Evolutionary conservation across 257 asterid species (phyloP).

Genomic region (Solanum piurae): DNA sequence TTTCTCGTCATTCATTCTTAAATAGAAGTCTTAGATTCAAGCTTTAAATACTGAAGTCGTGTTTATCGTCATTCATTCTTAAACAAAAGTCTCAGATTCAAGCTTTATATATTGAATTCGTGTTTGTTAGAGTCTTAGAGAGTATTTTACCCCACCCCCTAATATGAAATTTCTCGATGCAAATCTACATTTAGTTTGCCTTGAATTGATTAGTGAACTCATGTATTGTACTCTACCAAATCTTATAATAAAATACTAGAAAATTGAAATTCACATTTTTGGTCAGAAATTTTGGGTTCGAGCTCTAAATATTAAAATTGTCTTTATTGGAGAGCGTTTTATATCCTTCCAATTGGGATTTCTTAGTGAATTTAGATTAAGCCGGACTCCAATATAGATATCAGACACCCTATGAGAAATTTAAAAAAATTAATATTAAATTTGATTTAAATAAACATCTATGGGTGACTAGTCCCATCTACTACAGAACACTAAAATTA

Average conservation of each 20-base stretch:
- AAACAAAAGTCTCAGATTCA: too few species aligned
- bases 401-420: not conserved
- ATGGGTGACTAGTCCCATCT: conserved; percentile 57
- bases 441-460: not conserved
- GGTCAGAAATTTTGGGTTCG: not conserved
- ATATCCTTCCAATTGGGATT: not conserved
- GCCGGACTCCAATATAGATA: accelerated
- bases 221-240: too few species aligned
- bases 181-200: not conserved
- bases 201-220: not conserved
- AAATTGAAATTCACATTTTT: too few species aligned
- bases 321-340: not conserved
- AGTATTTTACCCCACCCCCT: not conserved
- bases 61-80: too few species aligned
- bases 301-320: not conserved
- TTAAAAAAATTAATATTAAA: not conserved
- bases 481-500: conserved; percentile 15
- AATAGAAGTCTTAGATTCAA: too few species aligned
- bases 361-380: not conserved
- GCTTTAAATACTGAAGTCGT: too few species aligned
- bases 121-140: too few species aligned
- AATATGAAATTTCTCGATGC: not conserved
- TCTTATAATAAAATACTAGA: too few species aligned
- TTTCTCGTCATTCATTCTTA: too few species aligned
- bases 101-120: too few species aligned